Percentiles rank a stretch among this genome's conserved stretches.
These are phyloP conservation scores for Leccinum subgranulosum DNA, from an alignment of 768 basidiomycete species.

Conservation along the genomic window DNA sequence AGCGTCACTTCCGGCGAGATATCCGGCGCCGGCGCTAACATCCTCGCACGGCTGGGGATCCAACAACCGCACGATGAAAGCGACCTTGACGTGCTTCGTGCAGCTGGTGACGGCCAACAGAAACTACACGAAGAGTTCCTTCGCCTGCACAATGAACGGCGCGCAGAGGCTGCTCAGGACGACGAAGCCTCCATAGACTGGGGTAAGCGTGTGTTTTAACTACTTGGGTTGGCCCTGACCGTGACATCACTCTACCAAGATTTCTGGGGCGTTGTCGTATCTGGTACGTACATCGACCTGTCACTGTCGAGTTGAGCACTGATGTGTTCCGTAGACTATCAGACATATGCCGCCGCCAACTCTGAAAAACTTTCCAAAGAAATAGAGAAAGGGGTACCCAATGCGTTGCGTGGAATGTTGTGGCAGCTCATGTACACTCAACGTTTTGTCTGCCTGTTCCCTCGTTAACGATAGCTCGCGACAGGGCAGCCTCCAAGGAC, in stretches of 20 bases:
- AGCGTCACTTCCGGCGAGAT: conserved; percentile 46
- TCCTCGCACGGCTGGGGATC: conserved; percentile 51
- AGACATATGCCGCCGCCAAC: conserved; percentile 74
- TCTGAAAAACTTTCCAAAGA: conserved; percentile 81
- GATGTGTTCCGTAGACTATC: conserved; percentile 64
- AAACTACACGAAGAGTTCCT: conserved; percentile 77
- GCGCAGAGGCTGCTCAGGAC: conserved; percentile 36
- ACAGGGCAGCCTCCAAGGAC: conserved; percentile 93
- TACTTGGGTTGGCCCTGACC: conserved; percentile 1
- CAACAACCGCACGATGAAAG: conserved; percentile 43
- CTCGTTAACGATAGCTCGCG: conserved; percentile 14
- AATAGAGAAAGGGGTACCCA: conserved; percentile 90
- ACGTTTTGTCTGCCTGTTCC: conserved; percentile 1
- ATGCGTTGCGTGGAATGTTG: conserved; percentile 87
- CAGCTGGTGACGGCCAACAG: conserved; percentile 60
- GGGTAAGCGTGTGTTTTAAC: conserved; percentile 46
- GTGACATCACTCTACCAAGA: conserved; percentile 40
- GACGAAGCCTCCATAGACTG: conserved; percentile 64
- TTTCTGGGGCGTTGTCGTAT: conserved; percentile 95
- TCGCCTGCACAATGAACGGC: conserved; percentile 57
- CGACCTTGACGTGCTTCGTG: conserved; percentile 37
- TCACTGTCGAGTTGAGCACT: not conserved
- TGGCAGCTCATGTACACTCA: conserved; percentile 86
- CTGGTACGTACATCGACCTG: conserved; percentile 45
- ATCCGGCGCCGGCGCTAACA: conserved; percentile 37